phyloP scores from a whole-genome alignment of 108 stramenopile genomes.

The Fistulifera pelliculosa region DNA sequence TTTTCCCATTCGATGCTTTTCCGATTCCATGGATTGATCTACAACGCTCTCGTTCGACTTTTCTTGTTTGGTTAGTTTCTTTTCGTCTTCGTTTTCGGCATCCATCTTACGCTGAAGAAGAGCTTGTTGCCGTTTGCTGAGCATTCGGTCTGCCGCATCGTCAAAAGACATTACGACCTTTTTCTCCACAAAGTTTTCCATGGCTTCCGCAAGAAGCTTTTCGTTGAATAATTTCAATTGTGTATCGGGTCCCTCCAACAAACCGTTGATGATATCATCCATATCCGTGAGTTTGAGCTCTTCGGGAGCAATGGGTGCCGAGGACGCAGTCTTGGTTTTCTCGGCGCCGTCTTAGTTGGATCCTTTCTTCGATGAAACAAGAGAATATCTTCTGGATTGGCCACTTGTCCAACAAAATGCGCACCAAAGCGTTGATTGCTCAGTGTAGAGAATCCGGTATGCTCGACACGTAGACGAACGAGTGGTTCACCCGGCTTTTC shows the following conservation, averaged over 20 bases:
- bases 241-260: constrained; percentile 47
- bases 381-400: constrained; percentile 83
- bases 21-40: constrained; percentile 2
- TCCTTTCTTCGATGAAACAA: constrained; percentile 67
- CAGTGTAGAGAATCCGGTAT: constrained; percentile 85
- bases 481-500: constrained; percentile 78
- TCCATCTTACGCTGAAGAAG: constrained; percentile 18
- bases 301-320: constrained; percentile 76
- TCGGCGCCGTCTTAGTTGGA: constrained; percentile 10
- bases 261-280: constrained; percentile 73
- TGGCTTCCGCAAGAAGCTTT: constrained; percentile 42
- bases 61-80: background rate
- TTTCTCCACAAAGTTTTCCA: constrained; percentile 88
- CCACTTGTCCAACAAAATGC: constrained; percentile 84
- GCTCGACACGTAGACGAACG: constrained; percentile 91
- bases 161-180: constrained; percentile 44
- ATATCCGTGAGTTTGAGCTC: constrained; percentile 72
- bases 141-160: constrained; percentile 40
- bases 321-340: constrained; percentile 10
- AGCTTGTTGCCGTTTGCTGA: constrained; percentile 38
- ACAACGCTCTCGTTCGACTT: background rate
- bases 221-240: constrained; percentile 73
- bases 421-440: constrained; percentile 90
- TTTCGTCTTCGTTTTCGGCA: constrained; percentile 5
- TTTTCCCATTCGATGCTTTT: too few relatives aligned